A percentile compares a stretch with the other conserved stretches of the same genome.
Evolutionary conservation across 2,329 filamentous ascomycete species (phyloP).

Genomic region (Colletotrichum simmondsii): DNA sequence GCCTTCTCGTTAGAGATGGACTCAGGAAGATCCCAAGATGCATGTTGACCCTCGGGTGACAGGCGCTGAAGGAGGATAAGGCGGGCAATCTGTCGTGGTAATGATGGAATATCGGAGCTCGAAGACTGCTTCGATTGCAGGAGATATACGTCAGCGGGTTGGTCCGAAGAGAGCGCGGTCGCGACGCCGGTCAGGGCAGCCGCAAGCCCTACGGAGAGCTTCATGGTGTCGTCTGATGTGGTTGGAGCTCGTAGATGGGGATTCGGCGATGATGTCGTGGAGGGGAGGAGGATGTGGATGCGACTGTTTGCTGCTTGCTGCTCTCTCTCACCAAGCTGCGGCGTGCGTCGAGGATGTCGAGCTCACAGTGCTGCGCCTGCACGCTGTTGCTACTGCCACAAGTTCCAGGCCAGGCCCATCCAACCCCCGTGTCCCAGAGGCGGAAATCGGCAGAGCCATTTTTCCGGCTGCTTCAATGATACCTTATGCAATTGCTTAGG

Average conservation of each 20-base stretch:
- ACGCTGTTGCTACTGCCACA: neutral
- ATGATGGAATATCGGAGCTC: conserved; percentile 48
- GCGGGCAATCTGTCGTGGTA: conserved; percentile 65
- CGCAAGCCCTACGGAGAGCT: conserved; percentile 53
- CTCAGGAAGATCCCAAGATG: conserved; percentile 57
- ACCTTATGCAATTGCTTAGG: no score
- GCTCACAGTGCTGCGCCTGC: neutral
- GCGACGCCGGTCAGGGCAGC: conserved; percentile 51
- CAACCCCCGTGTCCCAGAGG: neutral
- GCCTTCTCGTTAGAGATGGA: conserved; percentile 56
- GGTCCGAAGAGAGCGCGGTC: conserved; percentile 46
- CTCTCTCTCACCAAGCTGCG: conserved; percentile 28
- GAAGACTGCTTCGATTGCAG: conserved; percentile 50
- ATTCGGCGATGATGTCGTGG: conserved; percentile 7
- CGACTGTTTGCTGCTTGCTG: conserved; percentile 20
- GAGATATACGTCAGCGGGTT: conserved; percentile 65
- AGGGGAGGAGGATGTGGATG: conserved; percentile 22
- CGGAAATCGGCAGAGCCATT: neutral
- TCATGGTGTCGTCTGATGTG: conserved; percentile 47
- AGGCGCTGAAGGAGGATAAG: conserved; percentile 70
- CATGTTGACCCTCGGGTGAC: conserved; percentile 57
- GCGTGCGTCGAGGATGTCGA: conserved; percentile 26
- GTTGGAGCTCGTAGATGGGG: conserved; percentile 4
- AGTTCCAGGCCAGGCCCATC: neutral
- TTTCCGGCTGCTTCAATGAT: neutral